Conservation (phyloP, 176 grass and related monocot genomes). For the Secale cereale region DNA sequence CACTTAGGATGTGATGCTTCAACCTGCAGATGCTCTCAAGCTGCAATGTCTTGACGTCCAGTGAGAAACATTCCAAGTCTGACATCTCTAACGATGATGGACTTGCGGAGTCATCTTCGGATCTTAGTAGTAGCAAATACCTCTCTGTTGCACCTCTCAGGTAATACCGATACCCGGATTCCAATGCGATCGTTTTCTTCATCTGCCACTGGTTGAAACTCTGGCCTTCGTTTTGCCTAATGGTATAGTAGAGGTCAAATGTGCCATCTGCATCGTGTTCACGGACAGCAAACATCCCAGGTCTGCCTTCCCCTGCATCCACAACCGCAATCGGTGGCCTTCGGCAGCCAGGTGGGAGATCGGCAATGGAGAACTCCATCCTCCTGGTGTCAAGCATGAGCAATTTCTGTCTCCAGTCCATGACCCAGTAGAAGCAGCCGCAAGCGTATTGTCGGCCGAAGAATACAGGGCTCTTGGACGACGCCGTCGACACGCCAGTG, state of each 20-base stretch:
- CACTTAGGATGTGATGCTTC: constrained; percentile 19
- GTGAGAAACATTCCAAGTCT: constrained; percentile 39
- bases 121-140: constrained; percentile 29
- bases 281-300: constrained; percentile 26
- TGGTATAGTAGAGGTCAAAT: constrained; percentile 18
- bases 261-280: constrained; percentile 7
- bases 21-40: constrained; percentile 28
- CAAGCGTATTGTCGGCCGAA: neutral
- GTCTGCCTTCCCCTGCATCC: constrained; percentile 33
- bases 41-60: constrained; percentile 25
- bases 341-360: constrained; percentile 19
- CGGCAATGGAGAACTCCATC: constrained; percentile 41
- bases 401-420: constrained; percentile 13
- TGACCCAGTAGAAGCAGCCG: constrained; percentile 31
- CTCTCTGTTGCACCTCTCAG: constrained; percentile 30
- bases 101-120: neutral
- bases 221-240: neutral
- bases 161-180: constrained; percentile 24
- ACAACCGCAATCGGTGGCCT: constrained; percentile 25
- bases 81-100: neutral
- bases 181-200: constrained; percentile 35
- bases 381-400: constrained; percentile 24
- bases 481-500: neutral
- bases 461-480: constrained; percentile 7
- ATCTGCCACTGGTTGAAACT: constrained; percentile 10